Percentiles rank a stretch among this genome's conserved stretches.
phyloP scores from a whole-genome alignment of 768 basidiomycete genomes.

The Guyanaporus albipodus region DNA sequence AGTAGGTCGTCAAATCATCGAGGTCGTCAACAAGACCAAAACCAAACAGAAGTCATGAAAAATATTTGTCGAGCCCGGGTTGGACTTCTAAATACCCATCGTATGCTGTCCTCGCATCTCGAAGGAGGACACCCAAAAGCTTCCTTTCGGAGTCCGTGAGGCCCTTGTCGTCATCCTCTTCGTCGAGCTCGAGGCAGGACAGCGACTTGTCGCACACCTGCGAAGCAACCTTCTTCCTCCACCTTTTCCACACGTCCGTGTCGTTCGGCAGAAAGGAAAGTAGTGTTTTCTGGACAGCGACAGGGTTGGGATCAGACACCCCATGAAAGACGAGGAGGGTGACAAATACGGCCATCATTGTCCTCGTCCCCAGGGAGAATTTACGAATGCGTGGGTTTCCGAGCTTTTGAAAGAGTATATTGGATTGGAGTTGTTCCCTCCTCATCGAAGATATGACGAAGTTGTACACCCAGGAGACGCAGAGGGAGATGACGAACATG shows the following conservation, averaged over 20 bases:
- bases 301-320: not conserved
- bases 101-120: conserved; percentile 16
- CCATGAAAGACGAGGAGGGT: conserved; percentile 12
- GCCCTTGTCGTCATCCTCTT: not conserved
- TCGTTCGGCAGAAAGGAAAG: conserved; percentile 18
- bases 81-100: conserved; percentile 3
- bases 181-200: conserved; percentile 1
- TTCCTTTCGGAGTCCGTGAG: not conserved
- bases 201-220: conserved; percentile 8
- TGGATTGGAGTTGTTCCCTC: conserved; percentile 17
- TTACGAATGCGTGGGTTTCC: conserved; percentile 9
- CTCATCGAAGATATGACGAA: conserved; percentile 31
- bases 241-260: conserved; percentile 18
- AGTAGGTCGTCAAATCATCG: too few relatives aligned
- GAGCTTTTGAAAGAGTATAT: conserved; percentile 18
- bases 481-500: conserved; percentile 32
- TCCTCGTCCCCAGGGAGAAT: conserved; percentile 16
- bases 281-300: conserved; percentile 8
- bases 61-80: not conserved
- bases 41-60: not conserved
- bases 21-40: conserved; percentile 4
- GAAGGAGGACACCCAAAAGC: conserved; percentile 15
- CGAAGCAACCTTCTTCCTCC: conserved; percentile 17
- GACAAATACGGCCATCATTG: conserved; percentile 13
- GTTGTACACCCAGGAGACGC: conserved; percentile 34